Conservation (phyloP, 148 eudicot genomes). For the Agrostemma githago region DNA sequence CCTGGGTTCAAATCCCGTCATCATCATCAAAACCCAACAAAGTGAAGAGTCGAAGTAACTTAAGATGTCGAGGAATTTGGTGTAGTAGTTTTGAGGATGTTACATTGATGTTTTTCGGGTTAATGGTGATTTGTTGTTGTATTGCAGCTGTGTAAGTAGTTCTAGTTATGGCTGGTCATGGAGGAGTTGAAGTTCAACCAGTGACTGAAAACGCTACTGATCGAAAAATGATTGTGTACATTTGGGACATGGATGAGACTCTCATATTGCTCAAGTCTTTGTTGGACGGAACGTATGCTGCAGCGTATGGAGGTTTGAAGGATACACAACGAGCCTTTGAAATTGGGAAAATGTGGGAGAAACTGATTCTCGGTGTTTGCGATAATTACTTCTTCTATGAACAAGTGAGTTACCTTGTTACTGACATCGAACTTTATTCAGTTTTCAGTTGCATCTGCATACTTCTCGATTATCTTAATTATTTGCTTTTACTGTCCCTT, state of each 20-base stretch:
- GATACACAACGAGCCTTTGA: conserved; percentile 69
- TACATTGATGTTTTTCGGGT: conserved; percentile 16
- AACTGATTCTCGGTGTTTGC: conserved; percentile 67
- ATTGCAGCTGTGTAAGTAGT: not conserved
- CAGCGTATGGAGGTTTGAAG: conserved; percentile 61
- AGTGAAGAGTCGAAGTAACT: not conserved
- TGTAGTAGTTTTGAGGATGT: not conserved
- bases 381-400: conserved; percentile 83
- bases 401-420: conserved; percentile 43
- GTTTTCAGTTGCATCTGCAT: not conserved
- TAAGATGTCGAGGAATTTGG: too few species aligned
- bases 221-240: conserved; percentile 56
- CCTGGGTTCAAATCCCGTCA: too few species aligned
- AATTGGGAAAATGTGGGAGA: conserved; percentile 86
- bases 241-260: conserved; percentile 99
- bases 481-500: too few species aligned
- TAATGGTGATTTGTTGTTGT: not conserved
- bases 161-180: conserved; percentile 29
- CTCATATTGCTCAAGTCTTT: conserved; percentile 89
- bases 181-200: conserved; percentile 11
- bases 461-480: too few species aligned
- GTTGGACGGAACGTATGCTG: conserved; percentile 66
- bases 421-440: not conserved
- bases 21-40: not conserved
- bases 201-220: conserved; percentile 18